Evolutionary conservation across 2,329 filamentous ascomycete genomes (phyloP).

Genomic region (Zasmidium angulare): DNA sequence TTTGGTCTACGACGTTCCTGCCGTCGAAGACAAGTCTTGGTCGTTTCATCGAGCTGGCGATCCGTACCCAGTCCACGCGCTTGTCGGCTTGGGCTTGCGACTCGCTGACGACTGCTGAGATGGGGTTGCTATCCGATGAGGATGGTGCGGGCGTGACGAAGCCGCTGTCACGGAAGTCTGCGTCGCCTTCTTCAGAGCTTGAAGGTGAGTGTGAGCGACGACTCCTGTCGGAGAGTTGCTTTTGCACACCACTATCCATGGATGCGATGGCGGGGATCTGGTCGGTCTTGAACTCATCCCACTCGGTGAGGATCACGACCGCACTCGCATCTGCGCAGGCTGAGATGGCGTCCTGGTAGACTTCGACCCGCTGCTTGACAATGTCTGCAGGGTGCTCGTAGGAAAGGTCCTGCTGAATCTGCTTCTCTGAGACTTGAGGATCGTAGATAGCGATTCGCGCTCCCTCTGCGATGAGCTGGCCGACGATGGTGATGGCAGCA

Average conservation of each 20-base stretch:
- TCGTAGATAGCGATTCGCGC: constrained; percentile 68
- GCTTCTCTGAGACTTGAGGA: constrained; percentile 45
- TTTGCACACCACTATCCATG: constrained; percentile 1
- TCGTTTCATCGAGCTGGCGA: constrained; percentile 34
- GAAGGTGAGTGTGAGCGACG: constrained; percentile 8
- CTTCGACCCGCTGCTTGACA: constrained; percentile 29
- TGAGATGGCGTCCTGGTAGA: constrained; percentile 29
- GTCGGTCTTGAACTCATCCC: constrained; percentile 38
- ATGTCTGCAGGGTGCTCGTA: constrained; percentile 24
- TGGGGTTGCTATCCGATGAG: not conserved
- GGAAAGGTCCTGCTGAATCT: constrained; percentile 35
- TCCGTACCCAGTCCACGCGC: constrained; percentile 34
- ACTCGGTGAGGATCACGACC: constrained; percentile 37
- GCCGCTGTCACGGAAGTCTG: constrained; percentile 21
- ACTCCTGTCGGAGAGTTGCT: constrained; percentile 1
- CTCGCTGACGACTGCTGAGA: constrained; percentile 4
- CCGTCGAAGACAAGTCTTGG: constrained; percentile 40
- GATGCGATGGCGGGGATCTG: constrained; percentile 8
- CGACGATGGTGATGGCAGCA: constrained; percentile 66
- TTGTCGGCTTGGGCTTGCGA: constrained; percentile 11
- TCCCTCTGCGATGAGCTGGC: constrained; percentile 62
- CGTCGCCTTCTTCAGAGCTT: constrained; percentile 16
- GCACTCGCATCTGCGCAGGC: constrained; percentile 37
- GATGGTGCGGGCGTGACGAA: constrained; percentile 17
- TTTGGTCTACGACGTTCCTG: constrained; percentile 36